Evolutionary conservation across 306 rosid species (phyloP).

Genomic region (Prunus davidiana): DNA sequence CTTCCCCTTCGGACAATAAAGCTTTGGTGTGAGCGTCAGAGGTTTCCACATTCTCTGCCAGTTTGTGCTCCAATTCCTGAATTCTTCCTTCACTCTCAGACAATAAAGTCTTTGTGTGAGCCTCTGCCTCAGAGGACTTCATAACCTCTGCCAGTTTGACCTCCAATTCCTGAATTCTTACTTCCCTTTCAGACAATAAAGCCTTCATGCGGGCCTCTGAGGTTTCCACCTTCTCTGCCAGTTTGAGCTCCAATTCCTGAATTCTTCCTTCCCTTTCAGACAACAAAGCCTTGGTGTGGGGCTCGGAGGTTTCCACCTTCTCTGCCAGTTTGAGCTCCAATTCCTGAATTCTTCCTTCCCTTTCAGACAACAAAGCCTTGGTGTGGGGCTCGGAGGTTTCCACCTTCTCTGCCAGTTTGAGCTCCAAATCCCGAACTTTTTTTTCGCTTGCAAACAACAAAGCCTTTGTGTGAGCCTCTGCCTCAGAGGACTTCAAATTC

Average conservation of each 20-base stretch:
- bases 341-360: slow-evolving; percentile 32
- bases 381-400: slow-evolving; percentile 10
- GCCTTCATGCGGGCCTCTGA: too few relatives aligned
- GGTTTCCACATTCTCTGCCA: too few relatives aligned
- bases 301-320: not conserved
- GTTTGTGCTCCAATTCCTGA: too few relatives aligned
- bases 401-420: not conserved
- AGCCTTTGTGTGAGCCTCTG: slow-evolving; percentile 18
- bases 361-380: slow-evolving; percentile 17
- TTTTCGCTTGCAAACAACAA: slow-evolving; percentile 26
- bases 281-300: not conserved
- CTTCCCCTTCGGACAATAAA: too few relatives aligned
- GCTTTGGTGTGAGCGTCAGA: too few relatives aligned
- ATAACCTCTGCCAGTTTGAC: too few relatives aligned
- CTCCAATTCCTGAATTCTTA: too few relatives aligned
- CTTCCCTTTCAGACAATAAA: too few relatives aligned
- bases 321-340: slow-evolving; percentile 26
- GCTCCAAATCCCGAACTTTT: slow-evolving; percentile 45
- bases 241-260: slow-evolving; percentile 12
- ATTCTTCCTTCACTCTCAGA: too few relatives aligned
- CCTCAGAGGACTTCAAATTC: slow-evolving; percentile 27
- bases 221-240: too few relatives aligned
- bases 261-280: not conserved
- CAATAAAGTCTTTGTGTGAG: too few relatives aligned
- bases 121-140: too few relatives aligned